Evolutionary conservation across 805 yeast genomes (phyloP).

Genomic region (Yamadazyma ubonensis): DNA sequence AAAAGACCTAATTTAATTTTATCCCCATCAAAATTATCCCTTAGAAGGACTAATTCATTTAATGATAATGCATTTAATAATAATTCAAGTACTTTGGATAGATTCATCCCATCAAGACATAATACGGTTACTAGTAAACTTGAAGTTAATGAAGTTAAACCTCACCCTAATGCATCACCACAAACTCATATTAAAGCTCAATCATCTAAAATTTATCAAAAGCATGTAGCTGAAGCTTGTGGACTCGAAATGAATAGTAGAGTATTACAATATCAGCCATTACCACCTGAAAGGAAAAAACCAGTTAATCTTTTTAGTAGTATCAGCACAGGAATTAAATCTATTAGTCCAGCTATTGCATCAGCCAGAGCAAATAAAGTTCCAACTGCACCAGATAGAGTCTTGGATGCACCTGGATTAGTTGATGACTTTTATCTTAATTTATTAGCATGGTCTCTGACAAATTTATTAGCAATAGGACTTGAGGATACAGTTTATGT

Average conservation of each 20-base stretch:
- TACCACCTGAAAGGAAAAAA: constrained; percentile 64
- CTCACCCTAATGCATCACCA: constrained; percentile 50
- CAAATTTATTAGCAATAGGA: constrained; percentile 84
- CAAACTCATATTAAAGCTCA: constrained; percentile 55
- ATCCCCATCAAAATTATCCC: constrained; percentile 26
- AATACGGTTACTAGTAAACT: constrained; percentile 41
- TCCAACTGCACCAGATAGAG: constrained; percentile 87
- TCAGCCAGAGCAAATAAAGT: constrained; percentile 72
- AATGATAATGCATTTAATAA: constrained; percentile 28
- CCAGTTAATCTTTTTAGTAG: constrained; percentile 34
- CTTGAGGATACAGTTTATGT: constrained; percentile 79
- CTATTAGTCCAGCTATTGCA: constrained; percentile 50
- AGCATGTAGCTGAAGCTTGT: constrained; percentile 91
- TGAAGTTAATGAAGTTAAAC: constrained; percentile 26
- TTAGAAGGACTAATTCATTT: constrained; percentile 35
- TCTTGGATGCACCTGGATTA: constrained; percentile 93
- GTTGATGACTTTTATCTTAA: constrained; percentile 90
- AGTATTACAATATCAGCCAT: constrained; percentile 82
- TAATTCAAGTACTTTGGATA: constrained; percentile 30
- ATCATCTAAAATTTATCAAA: constrained; percentile 59
- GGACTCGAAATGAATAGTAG: constrained; percentile 82
- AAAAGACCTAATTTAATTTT: constrained; percentile 16
- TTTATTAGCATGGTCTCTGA: constrained; percentile 81
- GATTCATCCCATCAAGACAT: constrained; percentile 45
- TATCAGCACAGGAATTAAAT: constrained; percentile 22